These are phyloP conservation scores for Neophaeococcomyces mojaviensis DNA, from an alignment of 2,329 filamentous ascomycete species.

Conservation along the genomic window DNA sequence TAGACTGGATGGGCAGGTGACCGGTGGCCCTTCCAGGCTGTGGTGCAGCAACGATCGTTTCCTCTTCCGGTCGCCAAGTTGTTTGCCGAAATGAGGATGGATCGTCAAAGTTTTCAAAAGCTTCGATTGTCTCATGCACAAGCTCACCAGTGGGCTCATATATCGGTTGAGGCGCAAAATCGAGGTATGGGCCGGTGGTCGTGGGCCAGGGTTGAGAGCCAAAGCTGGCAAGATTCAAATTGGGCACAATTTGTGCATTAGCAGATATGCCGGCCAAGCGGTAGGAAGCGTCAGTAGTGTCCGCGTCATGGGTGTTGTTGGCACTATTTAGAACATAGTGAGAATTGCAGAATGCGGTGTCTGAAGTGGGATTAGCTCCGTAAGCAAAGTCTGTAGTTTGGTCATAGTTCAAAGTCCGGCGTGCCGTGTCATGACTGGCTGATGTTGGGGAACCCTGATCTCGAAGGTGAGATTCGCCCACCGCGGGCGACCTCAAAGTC, in stretches of 20 bases:
- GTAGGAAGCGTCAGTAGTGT: constrained; percentile 9
- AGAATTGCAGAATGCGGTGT: constrained; percentile 16
- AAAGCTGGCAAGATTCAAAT: constrained; percentile 18
- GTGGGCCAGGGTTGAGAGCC: constrained; percentile 15
- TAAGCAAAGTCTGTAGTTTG: constrained; percentile 18
- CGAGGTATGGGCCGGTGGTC: constrained; percentile 14
- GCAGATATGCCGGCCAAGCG: constrained; percentile 13
- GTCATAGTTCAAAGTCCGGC: constrained; percentile 10
- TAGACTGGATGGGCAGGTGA: constrained; percentile 7
- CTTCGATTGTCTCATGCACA: constrained; percentile 14
- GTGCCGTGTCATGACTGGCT: constrained; percentile 2
- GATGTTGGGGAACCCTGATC: constrained; percentile 9
- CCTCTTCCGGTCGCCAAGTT: constrained; percentile 9
- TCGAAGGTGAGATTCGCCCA: constrained; percentile 16
- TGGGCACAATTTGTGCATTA: constrained; percentile 13
- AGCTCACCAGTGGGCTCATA: constrained; percentile 21
- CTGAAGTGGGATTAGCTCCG: constrained; percentile 18
- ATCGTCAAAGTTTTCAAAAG: constrained; percentile 17
- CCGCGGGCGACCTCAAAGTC: constrained; percentile 18
- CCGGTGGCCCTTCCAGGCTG: constrained; percentile 2
- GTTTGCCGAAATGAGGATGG: constrained; percentile 12
- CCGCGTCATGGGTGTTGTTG: constrained; percentile 12
- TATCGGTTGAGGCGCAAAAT: constrained; percentile 17
- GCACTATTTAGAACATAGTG: constrained; percentile 11
- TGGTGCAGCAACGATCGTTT: constrained; percentile 9